Base-by-base conservation (phyloP, 2,329 filamentous ascomycete genomes). In the Neofusicoccum umdonicola region DNA sequence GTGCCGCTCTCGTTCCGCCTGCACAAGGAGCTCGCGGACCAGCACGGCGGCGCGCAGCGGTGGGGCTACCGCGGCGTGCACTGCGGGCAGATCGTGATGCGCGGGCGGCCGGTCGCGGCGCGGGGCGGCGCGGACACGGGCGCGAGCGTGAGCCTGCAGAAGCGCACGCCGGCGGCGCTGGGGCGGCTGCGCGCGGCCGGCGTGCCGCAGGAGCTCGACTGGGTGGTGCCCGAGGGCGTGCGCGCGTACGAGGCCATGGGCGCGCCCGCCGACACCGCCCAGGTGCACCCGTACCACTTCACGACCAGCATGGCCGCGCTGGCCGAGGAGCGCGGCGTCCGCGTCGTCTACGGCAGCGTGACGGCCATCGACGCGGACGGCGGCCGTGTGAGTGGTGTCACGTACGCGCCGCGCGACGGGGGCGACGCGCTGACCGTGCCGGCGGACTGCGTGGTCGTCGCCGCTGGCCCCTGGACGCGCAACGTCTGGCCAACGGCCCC, bases 231-330 rank as follows among this genome's bases (percentile, higher is more conserved):
- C 1, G 86, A 88, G 4, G 80, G 88, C 2, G 79, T 96, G 22
- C 80, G 81, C 62, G 82, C 83, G 19, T 98, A 96, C 78, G 87
- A 91, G 39, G 87, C 90, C 73, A 97, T 98, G 92, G 92, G 92
- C 2, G 88, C 87, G 2, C 86, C 88, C 0, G 85, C 84, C 1
- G 91, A 92, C 67, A 98, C 95, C 1, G 91, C 95, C 0, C 95
- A 99, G 78, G 94, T 98, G 2, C 94, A 99, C 72, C 95, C 95
- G 0, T 91, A 89, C 67, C 88, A 92, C 50, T 98, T 99, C 74
- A 98, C 95, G 0, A 94, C 87, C 0, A 84, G 88, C 15, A 96
- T 98, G 68, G 91, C 91, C 4, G 81, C 87, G 47, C 83, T 97
- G 12, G 93, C 94, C 0, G 80, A 85, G 64, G 86, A 91, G 60